These are phyloP conservation scores for Pneumocystis wakefieldiae DNA, from an alignment of 1,139 yeast species.

Conservation along the genomic window DNA sequence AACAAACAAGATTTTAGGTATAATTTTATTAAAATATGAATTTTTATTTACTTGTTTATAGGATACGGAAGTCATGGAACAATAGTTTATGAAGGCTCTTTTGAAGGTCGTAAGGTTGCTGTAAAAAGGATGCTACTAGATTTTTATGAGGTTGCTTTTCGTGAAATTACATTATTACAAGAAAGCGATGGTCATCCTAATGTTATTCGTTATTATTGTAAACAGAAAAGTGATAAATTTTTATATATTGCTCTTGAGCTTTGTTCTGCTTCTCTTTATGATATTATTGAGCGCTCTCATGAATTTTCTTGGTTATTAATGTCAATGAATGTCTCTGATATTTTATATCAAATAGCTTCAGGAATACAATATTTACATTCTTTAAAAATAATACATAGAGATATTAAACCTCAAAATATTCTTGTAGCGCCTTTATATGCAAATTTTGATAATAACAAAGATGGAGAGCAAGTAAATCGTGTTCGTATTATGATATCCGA, in stretches of 20 bases:
- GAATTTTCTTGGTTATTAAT: constrained; percentile 25
- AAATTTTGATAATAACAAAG: constrained; percentile 16
- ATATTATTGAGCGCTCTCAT: constrained; percentile 48
- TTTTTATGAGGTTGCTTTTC: constrained; percentile 90
- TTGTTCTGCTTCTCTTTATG: constrained; percentile 80
- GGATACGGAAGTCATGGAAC: constrained; percentile 98
- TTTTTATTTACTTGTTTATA: background rate
- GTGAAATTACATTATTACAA: constrained; percentile 72
- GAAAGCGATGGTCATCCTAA: constrained; percentile 96
- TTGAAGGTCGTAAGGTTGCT: constrained; percentile 88
- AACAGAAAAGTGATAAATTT: constrained; percentile 75
- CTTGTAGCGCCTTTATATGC: constrained; percentile 53
- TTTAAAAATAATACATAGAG: constrained; percentile 86
- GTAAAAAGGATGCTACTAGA: constrained; percentile 87
- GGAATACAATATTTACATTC: constrained; percentile 83
- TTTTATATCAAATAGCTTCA: constrained; percentile 61
- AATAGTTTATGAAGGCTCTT: constrained; percentile 76
- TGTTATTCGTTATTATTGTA: constrained; percentile 82
- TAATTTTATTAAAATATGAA: background rate
- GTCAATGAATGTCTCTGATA: constrained; percentile 31
- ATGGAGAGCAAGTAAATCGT: constrained; percentile 19
- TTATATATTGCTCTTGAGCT: constrained; percentile 84
- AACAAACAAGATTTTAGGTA: constrained; percentile 45
- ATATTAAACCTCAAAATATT: constrained; percentile 89
- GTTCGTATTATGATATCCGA: constrained; percentile 75